phyloP scores from a whole-genome alignment of 805 yeast species.

The Lipomyces starkeyi region DNA sequence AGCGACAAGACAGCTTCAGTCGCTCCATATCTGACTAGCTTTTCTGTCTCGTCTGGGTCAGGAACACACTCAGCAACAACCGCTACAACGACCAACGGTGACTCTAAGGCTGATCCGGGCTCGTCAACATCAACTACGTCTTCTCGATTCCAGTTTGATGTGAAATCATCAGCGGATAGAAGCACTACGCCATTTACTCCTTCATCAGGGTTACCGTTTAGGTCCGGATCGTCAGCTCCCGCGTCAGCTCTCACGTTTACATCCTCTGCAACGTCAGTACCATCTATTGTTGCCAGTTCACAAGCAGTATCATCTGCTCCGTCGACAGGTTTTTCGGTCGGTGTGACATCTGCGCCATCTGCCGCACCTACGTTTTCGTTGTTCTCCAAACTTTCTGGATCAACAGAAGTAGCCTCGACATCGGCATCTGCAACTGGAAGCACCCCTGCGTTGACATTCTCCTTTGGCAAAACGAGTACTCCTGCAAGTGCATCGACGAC shows the following conservation, averaged over 20 bases:
- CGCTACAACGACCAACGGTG: neutral
- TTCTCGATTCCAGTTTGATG: constrained; percentile 3
- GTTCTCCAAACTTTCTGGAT: neutral
- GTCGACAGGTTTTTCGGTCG: constrained; percentile 18
- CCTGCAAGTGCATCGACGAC: constrained; percentile 5
- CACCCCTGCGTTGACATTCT: constrained; percentile 8
- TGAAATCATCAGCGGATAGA: neutral
- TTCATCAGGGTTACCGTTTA: constrained; percentile 8
- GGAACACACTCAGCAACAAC: neutral
- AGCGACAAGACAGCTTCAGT: neutral
- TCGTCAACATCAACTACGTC: neutral
- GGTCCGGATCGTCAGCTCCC: neutral
- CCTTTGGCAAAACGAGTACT: constrained; percentile 19
- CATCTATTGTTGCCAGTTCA: constrained; percentile 7
- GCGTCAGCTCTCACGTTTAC: constrained; percentile 4
- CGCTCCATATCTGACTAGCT: neutral
- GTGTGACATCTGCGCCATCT: constrained; percentile 5
- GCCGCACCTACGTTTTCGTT: neutral
- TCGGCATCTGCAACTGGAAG: neutral
- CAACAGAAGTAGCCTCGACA: neutral
- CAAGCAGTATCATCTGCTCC: constrained; percentile 7
- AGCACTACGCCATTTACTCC: neutral
- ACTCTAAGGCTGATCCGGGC: neutral
- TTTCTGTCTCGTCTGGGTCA: neutral
- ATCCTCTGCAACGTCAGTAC: constrained; percentile 13